Conservation (phyloP, 768 basidiomycete genomes). For the Lactarius quietus region DNA sequence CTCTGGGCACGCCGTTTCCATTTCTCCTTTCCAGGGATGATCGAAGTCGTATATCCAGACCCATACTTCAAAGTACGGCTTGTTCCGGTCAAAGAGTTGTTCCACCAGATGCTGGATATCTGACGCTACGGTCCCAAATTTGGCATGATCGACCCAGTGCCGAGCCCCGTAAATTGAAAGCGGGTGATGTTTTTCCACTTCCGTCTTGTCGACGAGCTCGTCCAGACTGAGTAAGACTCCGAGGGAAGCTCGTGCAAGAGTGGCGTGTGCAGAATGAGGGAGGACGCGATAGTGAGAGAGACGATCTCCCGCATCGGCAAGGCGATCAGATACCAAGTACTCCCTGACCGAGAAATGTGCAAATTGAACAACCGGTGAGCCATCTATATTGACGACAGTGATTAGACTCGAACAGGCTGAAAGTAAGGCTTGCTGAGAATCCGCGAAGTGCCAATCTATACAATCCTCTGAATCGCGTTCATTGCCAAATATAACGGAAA, state of each 20-base stretch:
- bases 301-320: background rate
- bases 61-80: slow-evolving; percentile 1
- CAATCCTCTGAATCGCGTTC: background rate
- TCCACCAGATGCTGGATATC: background rate
- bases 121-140: background rate
- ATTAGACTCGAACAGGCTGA: background rate
- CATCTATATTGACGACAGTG: background rate
- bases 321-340: slow-evolving; percentile 6
- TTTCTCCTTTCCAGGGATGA: background rate
- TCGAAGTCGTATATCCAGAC: slow-evolving; percentile 14
- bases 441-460: background rate
- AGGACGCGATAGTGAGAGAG: slow-evolving; percentile 1
- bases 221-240: background rate
- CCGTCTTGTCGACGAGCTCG: too few relatives aligned
- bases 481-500: background rate
- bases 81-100: background rate
- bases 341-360: slow-evolving; percentile 17
- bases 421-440: background rate
- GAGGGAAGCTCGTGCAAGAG: slow-evolving; percentile 5
- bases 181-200: background rate
- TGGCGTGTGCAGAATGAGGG: background rate
- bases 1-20: background rate
- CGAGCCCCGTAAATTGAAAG: slow-evolving; percentile 10
- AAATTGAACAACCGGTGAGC: background rate
- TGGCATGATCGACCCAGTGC: slow-evolving; percentile 6